Conservation (phyloP, 306 rosid species). For the Vicia faba region DNA sequence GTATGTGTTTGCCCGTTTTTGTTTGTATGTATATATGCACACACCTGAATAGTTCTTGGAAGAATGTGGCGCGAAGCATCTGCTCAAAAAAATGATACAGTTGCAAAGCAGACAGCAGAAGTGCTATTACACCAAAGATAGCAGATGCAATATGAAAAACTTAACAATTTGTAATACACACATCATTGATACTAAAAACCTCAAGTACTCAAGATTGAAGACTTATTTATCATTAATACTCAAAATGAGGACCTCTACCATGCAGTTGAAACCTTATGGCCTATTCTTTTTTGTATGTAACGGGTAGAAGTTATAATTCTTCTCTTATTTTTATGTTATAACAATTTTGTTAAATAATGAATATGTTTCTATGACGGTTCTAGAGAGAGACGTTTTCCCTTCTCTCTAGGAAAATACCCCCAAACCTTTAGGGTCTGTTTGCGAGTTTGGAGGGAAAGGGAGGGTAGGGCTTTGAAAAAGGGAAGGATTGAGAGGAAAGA, state of each 20-base stretch:
- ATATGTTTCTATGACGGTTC: too few species aligned
- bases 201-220: not conserved
- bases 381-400: too few species aligned
- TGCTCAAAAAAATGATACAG: not conserved
- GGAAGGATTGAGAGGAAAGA: too few species aligned
- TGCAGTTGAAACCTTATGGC: not conserved
- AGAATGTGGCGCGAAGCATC: not conserved
- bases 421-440: too few species aligned
- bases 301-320: slow-evolving; percentile 18
- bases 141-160: not conserved
- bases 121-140: not conserved
- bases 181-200: not conserved
- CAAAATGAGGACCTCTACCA: not conserved
- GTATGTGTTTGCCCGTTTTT: not conserved
- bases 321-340: slow-evolving; percentile 16
- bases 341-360: not conserved
- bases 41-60: not conserved
- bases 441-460: too few species aligned
- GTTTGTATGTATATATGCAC: slow-evolving; percentile 11
- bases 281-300: not conserved
- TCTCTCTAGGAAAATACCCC: too few species aligned
- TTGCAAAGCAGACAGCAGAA: not conserved
- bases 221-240: not conserved
- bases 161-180: not conserved
- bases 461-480: too few species aligned